A percentile compares a stretch with the other conserved stretches of the same genome.
Conservation (phyloP, 495 filamentous ascomycete genomes). For the Tuber calosporum region DNA sequence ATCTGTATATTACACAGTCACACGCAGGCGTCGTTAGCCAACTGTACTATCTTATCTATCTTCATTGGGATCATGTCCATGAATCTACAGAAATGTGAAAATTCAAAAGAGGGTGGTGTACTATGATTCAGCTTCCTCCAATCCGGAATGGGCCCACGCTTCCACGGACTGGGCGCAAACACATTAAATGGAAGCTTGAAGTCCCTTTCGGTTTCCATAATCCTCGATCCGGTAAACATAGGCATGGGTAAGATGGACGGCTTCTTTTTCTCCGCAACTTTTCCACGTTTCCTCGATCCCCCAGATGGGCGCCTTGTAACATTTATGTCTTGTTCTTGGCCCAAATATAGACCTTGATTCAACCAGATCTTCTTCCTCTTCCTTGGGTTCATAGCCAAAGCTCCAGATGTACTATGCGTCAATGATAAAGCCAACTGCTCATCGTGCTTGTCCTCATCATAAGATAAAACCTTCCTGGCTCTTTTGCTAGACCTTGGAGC, state of each 20-base stretch:
- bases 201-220: slow-evolving; percentile 61
- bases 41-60: slow-evolving; percentile 16
- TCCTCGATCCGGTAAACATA: slow-evolving; percentile 57
- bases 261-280: slow-evolving; percentile 48
- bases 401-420: slow-evolving; percentile 44
- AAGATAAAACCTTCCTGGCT: slow-evolving; percentile 46
- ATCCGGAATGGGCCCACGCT: slow-evolving; percentile 77
- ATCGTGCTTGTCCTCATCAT: slow-evolving; percentile 46
- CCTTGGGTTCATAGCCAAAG: slow-evolving; percentile 19
- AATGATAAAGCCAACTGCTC: slow-evolving; percentile 28
- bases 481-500: slow-evolving; percentile 44
- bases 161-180: slow-evolving; percentile 70
- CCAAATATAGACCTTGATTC: slow-evolving; percentile 77
- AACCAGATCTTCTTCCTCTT: slow-evolving; percentile 64
- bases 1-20: slow-evolving; percentile 49
- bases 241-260: slow-evolving; percentile 53
- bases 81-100: slow-evolving; percentile 10
- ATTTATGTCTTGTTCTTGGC: slow-evolving; percentile 63
- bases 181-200: slow-evolving; percentile 86
- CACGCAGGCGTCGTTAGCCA: slow-evolving; percentile 27
- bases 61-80: not conserved
- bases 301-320: slow-evolving; percentile 51
- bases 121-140: slow-evolving; percentile 88
- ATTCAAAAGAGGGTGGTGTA: slow-evolving; percentile 45
- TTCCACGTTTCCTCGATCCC: slow-evolving; percentile 57